Percentiles rank a stretch among this genome's conserved stretches.
Evolutionary conservation across 257 asterid species (phyloP).

Genomic region (Solanum pimpinellifolium): DNA sequence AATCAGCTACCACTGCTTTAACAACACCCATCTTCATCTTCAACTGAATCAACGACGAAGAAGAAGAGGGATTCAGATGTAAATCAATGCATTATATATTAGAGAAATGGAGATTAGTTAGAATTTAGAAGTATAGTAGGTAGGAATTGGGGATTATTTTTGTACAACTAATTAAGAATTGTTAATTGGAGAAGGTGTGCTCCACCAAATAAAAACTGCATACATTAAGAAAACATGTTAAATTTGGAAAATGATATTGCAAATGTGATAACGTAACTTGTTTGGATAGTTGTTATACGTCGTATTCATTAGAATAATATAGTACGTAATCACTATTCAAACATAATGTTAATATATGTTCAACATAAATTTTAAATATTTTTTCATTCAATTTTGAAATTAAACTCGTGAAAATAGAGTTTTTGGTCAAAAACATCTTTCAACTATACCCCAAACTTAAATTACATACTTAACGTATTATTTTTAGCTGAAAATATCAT

Average conservation of each 20-base stretch:
- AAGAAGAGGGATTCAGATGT: background rate
- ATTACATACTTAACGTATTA: no score
- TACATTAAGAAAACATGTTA: background rate
- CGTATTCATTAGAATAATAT: no score
- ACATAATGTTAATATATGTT: accelerated
- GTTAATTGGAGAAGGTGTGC: background rate
- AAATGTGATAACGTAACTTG: background rate
- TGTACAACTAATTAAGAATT: background rate
- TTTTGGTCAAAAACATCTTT: accelerated
- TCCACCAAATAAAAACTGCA: background rate
- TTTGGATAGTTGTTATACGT: no score
- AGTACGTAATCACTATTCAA: accelerated
- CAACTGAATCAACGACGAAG: background rate
- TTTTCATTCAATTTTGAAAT: no score
- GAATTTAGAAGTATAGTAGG: background rate
- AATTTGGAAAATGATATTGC: background rate
- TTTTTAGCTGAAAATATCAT: no score
- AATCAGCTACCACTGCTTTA: constrained; percentile 20
- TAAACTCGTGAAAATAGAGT: no score
- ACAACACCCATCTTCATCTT: constrained; percentile 14
- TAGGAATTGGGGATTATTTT: background rate
- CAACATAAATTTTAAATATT: no score
- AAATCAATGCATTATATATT: background rate
- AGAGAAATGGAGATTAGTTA: background rate
- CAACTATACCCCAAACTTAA: no score